Base-by-base conservation (phyloP, 768 basidiomycete species). In the Trametes cinnabarina region DNA sequence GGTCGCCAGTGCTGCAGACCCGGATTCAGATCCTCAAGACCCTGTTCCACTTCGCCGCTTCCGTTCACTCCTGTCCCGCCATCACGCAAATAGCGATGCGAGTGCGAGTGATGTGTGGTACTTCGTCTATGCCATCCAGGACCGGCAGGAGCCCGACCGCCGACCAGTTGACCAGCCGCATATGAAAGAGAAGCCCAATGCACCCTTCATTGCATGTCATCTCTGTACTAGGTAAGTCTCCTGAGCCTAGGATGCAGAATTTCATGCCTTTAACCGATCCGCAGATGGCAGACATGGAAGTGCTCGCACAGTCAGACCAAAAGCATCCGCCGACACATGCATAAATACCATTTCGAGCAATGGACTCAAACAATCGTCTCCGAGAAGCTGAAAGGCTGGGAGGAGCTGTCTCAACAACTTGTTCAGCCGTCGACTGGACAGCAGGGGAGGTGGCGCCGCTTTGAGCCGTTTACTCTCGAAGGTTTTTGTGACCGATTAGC, bases 251-350 rank as follows among this genome's bases (percentile, higher is more conserved):
- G 22, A 9, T 43, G 14, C 34, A 34, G 34, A 7, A 34, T 34
- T 7, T 34, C 34, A 7, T 34, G 8, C 14, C 34, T 34, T 34
- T 7, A 34, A 7, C 14, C 34, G 8, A 34, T 34, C 34, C 7
- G 34, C 8, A 26, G 22, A 3, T 39, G 37, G 54, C 43, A 35
- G 15, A 43, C 35, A 9, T 71, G 63, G 65, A 56, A 60, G 26
- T 66, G 63, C 56, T 51, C 25, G 1, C 56, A 62, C n/a, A 66
- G 68, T 0, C 58, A 66, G 14, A 69, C 68, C 11, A 49, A 32
- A 4, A 63, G 63, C 9, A 62, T 68, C 23, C 62, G 69, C 9
- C 35, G n/a, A 37, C 72, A 74, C 51, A 55, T 73, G 8, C 46
- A 65, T 19, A 32, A 47, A 0, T 25, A 15, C 17, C 37, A 39